These are phyloP conservation scores for Microdochium trichocladiopsis DNA, from an alignment of 2,329 filamentous ascomycete genomes.

Conservation along the genomic window DNA sequence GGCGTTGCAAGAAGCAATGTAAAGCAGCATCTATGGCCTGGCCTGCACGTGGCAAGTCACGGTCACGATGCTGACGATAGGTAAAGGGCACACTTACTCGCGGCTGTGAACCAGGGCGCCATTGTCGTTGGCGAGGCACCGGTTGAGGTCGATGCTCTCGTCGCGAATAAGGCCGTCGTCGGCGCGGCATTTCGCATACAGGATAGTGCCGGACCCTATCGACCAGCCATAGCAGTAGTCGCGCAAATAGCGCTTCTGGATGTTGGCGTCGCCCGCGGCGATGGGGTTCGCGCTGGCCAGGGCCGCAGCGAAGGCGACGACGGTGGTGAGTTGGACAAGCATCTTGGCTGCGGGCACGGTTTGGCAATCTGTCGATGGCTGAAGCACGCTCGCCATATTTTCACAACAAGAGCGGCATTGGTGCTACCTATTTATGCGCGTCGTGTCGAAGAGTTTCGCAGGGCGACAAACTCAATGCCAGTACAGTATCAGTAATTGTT, in stretches of 20 bases:
- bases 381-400: no score
- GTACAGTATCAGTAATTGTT: no score
- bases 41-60: no score
- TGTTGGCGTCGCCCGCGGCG: neutral
- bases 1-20: neutral
- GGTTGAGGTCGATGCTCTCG: neutral
- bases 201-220: neutral
- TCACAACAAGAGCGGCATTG: no score
- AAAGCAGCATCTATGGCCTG: neutral
- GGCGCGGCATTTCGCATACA: neutral
- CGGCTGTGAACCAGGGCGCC: neutral
- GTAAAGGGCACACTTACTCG: neutral
- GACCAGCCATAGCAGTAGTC: neutral
- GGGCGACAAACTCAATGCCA: no score
- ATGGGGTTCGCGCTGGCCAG: neutral
- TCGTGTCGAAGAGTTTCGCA: no score
- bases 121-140: neutral
- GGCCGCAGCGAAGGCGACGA: neutral
- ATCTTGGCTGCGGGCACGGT: no score
- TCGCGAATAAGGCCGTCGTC: neutral
- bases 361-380: no score
- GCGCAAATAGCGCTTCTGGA: neutral
- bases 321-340: no score
- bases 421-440: no score
- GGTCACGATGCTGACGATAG: neutral